Evolutionary conservation across 805 yeast genomes (phyloP), one percentile per base, ranked within the genome.

Genomic region (Kazachstania martiniae): DNA sequence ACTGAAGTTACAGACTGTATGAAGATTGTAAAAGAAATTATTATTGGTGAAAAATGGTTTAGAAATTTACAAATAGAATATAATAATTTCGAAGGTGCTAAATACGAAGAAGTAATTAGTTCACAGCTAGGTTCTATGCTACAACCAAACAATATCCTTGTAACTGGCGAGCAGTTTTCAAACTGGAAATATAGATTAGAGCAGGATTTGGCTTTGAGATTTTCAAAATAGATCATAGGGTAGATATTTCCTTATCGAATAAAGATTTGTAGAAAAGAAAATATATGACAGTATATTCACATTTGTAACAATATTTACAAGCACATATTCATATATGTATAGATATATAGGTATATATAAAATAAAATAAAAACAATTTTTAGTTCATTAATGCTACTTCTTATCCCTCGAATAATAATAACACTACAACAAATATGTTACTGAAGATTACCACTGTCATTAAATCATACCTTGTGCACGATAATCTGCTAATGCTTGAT

Each of bases 11-110:
- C 60, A 12, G 60, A 65, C 13, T 75, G 81, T 68, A 57, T 71
- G 12, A 66, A 60, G 10, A 53, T 76, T 17, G 73, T 76, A 0
- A 66, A 66, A 27, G 70, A 66, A 27, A 52, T 77, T 34, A 62
- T 79, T 22, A 63, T 65, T 18, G 70, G 70, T 29, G 74, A 70
- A 39, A 64, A 68, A 26, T 81, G 93, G 89, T 65, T 72, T 33
- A 60, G 68, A 22, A 71, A 68, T 18, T 49, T 80, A 23, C 74
- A 72, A 40, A 49, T 61, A 10, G 58, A 61, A 41, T 63, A 66
- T 45, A 56, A 48, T 23, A 49, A 47, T 35, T 47, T 62, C 41
- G 43, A 49, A 34, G 56, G 54, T 15, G 47, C 45, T 1, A 40
- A 40, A 10, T 53, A 48, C 23, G 47, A 51, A 4, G 47, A 41